Conservation (phyloP, 768 basidiomycete genomes). For the Dacryopinax spathularia region DNA sequence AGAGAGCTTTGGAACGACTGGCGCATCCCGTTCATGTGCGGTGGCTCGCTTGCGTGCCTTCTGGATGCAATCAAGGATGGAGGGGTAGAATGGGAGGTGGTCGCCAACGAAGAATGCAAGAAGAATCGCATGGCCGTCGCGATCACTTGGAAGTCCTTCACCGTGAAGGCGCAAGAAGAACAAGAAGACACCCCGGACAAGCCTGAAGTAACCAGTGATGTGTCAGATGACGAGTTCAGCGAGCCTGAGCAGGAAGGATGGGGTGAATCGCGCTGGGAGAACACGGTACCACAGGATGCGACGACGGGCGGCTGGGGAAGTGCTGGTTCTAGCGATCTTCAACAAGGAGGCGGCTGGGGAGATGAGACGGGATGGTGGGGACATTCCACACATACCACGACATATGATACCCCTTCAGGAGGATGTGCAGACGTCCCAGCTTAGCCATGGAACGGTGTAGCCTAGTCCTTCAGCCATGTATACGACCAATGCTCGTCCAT, state of each 20-base stretch:
- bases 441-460: too few relatives aligned
- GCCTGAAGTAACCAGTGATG: neutral
- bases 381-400: too few relatives aligned
- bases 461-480: too few relatives aligned
- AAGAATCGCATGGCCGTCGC: neutral
- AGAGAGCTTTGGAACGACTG: conserved; percentile 34
- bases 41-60: conserved; percentile 47
- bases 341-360: neutral
- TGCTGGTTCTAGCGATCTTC: neutral
- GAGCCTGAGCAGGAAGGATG: neutral
- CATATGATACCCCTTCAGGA: too few relatives aligned
- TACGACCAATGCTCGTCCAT: neutral
- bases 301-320: too few relatives aligned
- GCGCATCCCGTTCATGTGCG: conserved; percentile 36
- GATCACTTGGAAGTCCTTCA: conserved; percentile 8
- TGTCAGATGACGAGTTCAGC: neutral
- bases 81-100: conserved; percentile 4
- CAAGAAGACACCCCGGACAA: neutral
- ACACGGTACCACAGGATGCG: neutral
- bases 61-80: conserved; percentile 33
- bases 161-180: neutral
- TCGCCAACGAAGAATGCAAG: neutral
- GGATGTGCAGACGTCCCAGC: too few relatives aligned
- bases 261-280: neutral
- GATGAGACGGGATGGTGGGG: neutral